These are phyloP conservation scores for Penicillium sp. DNA, from an alignment of 2,329 filamentous ascomycete genomes.

Conservation along the genomic window DNA sequence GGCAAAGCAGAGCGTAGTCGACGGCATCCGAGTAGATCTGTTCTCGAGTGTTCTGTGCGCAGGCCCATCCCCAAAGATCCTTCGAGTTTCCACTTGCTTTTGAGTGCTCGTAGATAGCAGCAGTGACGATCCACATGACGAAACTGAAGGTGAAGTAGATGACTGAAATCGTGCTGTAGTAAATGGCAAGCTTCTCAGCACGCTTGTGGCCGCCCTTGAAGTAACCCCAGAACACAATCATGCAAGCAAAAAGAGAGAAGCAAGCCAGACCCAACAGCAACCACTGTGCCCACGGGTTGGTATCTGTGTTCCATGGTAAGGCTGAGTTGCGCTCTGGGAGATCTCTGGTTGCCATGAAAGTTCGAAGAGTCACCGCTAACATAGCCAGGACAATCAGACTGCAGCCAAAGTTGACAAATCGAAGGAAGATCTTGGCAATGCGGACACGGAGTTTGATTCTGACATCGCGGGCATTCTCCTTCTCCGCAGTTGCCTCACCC, in stretches of 20 bases:
- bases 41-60: slow-evolving; percentile 79
- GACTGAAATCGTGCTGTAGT: slow-evolving; percentile 93
- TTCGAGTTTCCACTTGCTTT: slow-evolving; percentile 72
- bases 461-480: slow-evolving; percentile 82
- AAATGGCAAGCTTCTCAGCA: slow-evolving; percentile 89
- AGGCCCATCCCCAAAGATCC: slow-evolving; percentile 99
- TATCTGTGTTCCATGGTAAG: slow-evolving; percentile 78
- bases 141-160: slow-evolving; percentile 92
- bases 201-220: slow-evolving; percentile 82
- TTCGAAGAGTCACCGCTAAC: slow-evolving; percentile 80
- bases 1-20: slow-evolving; percentile 86
- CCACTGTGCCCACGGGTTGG: slow-evolving; percentile 86
- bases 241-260: slow-evolving; percentile 75
- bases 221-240: slow-evolving; percentile 81
- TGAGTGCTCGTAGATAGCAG: slow-evolving; percentile 77
- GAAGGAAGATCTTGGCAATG: slow-evolving; percentile 91
- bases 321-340: slow-evolving; percentile 76
- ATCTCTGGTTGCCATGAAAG: slow-evolving; percentile 84
- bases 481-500: slow-evolving; percentile 76
- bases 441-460: slow-evolving; percentile 90
- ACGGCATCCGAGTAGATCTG: slow-evolving; percentile 77
- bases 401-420: slow-evolving; percentile 95
- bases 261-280: slow-evolving; percentile 76
- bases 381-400: slow-evolving; percentile 91
- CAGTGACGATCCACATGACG: slow-evolving; percentile 86